Conservation (phyloP, 192 early-diverging fungal genomes). For the Radiomyces spectabilis region DNA sequence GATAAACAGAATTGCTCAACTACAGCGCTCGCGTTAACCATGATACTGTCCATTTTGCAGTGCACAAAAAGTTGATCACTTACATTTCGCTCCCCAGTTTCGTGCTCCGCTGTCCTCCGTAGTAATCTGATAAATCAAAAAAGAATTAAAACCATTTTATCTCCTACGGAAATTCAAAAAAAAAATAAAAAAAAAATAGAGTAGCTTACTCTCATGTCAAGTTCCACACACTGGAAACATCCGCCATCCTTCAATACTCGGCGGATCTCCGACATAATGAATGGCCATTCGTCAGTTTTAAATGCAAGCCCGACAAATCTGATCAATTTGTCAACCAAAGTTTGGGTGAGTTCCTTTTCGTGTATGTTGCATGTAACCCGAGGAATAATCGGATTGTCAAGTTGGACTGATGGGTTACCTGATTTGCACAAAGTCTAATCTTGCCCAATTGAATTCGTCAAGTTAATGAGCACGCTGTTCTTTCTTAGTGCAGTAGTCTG, state of each 20-base stretch:
- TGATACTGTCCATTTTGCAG: too few species aligned
- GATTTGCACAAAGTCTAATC: not conserved
- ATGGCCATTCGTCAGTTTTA: conserved; percentile 16
- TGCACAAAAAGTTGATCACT: not conserved
- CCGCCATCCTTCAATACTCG: conserved; percentile 19
- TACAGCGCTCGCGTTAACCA: not conserved
- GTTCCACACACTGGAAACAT: conserved; percentile 16
- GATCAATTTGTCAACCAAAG: too few species aligned
- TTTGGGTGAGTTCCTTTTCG: too few species aligned
- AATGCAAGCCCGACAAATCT: conserved; percentile 21
- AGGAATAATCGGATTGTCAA: too few species aligned
- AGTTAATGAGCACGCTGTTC: not conserved
- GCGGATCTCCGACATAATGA: conserved; percentile 10
- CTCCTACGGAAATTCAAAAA: too few species aligned
- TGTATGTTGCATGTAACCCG: too few species aligned
- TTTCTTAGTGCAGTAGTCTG: too few species aligned
- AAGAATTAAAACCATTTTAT: too few species aligned
- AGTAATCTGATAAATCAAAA: too few species aligned
- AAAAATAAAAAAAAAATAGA: not conserved
- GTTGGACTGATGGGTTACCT: too few species aligned
- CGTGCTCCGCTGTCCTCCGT: too few species aligned
- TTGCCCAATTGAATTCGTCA: not conserved
- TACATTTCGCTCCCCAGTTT: not conserved
- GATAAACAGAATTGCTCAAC: conserved; percentile 12
- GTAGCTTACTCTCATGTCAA: conserved; percentile 8